A percentile compares a stretch with the other conserved stretches of the same genome.
These are phyloP conservation scores for Abelmoschus esculentus DNA, from an alignment of 345 rosid species.

Conservation along the genomic window DNA sequence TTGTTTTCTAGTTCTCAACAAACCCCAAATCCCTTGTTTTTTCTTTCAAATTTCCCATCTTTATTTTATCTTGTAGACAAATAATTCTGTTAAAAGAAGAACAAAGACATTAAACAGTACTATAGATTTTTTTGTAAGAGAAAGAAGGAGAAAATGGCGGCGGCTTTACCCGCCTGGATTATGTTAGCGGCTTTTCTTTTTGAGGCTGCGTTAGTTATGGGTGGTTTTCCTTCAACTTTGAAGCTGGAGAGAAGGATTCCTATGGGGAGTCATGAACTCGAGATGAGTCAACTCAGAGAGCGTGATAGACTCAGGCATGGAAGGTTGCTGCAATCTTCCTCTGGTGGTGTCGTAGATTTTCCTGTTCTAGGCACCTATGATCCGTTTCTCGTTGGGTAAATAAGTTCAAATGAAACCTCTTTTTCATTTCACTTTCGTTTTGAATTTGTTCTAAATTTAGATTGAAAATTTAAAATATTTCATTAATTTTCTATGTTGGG, in stretches of 20 bases:
- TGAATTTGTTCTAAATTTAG: neutral
- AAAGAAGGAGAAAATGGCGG: conserved; percentile 9
- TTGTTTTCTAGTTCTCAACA: neutral
- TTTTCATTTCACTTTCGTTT: neutral
- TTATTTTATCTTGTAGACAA: neutral
- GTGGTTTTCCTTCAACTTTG: conserved; percentile 51
- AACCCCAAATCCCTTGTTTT: neutral
- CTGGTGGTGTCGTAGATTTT: conserved; percentile 64
- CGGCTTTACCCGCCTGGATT: conserved; percentile 7
- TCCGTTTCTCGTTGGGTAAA: conserved; percentile 85
- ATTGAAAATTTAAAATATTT: neutral
- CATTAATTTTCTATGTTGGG: neutral
- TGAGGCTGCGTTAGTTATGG: conserved; percentile 17
- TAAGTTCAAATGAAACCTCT: neutral
- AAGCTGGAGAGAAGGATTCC: conserved; percentile 56
- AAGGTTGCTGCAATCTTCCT: conserved; percentile 59
- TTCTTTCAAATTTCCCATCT: neutral
- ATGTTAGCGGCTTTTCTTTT: conserved; percentile 3
- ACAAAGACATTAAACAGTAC: neutral
- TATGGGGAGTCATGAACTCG: conserved; percentile 30
- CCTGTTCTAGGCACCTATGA: conserved; percentile 70
- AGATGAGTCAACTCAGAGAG: conserved; percentile 49
- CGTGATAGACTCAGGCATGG: conserved; percentile 69
- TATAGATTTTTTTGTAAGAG: neutral
- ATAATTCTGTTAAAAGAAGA: neutral